Evolutionary conservation across 805 yeast genomes (phyloP), one percentile per base, ranked within the genome.

Genomic region (Candida patagonica): DNA sequence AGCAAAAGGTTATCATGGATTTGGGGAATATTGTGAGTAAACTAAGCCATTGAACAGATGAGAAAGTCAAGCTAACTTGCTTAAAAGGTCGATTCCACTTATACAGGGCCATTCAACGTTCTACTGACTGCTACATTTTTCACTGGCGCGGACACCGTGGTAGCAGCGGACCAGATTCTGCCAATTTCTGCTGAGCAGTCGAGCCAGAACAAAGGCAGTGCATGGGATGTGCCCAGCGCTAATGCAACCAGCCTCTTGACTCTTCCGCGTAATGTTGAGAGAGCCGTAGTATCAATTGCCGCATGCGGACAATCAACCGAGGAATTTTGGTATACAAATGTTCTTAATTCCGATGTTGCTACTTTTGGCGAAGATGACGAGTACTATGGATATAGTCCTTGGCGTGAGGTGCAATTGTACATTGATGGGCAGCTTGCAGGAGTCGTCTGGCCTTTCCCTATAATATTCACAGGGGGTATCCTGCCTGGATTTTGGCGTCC

Each of bases 401-500:
- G 76, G 37, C 70, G 95, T 41, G 64, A 75, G 20, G 65, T 83
- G 12, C 75, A 79, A 48, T 74, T 83, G 4, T 78, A 65, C 46
- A 61, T 80, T 32, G 70, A 78, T 47, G 83, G 73, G 24, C 49
- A 66, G 20, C 68, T 79, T 38, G 71, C 84, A 6, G 78, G 79
- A 1, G 62, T 76, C 2, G 71, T 71, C 23, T 63, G 76, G 20
- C 94, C 94, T 1, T 75, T 73, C 47, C 88, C 89, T 1, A 73
- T 77, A 5, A 70, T 86, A 12, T 85, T 68, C 61, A 76, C 94
- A 1, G 95, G 95, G 6, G 95, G 94, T 1, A 61, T 79, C 24
- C 73, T 87, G 1, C 94, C 95, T 1, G 68, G 79, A 3, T 61
- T 85, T 37, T 85, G 95, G 95, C 67, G 71, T 35, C 86, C 94